phyloP scores from a whole-genome alignment of 2,329 filamentous ascomycete species.

The Hymenoscyphus repandus region DNA sequence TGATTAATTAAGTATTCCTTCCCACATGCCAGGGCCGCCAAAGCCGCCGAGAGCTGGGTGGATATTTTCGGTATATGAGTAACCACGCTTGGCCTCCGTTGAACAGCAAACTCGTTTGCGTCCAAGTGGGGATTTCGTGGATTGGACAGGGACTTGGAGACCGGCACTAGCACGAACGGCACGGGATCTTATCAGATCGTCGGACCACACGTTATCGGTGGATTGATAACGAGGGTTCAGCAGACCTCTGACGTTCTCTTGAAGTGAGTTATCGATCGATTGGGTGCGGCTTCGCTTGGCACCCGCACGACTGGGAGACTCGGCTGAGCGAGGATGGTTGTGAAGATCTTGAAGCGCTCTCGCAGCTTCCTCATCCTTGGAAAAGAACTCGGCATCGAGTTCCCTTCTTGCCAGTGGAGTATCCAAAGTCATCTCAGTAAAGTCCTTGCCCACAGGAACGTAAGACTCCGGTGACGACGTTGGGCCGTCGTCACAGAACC shows the following conservation, averaged over 20 bases:
- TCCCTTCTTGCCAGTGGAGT: constrained; percentile 42
- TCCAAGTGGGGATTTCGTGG: constrained; percentile 38
- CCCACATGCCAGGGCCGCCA: constrained; percentile 61
- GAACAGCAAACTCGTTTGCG: constrained; percentile 65
- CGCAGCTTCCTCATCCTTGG: constrained; percentile 46
- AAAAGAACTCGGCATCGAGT: constrained; percentile 39
- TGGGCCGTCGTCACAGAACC: constrained; percentile 43
- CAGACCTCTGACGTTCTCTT: constrained; percentile 63
- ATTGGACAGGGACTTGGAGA: constrained; percentile 37
- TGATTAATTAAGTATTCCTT: constrained; percentile 49
- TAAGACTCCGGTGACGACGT: constrained; percentile 55
- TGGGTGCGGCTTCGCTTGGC: constrained; percentile 56
- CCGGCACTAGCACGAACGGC: constrained; percentile 34
- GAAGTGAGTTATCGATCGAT: constrained; percentile 55
- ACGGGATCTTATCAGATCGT: constrained; percentile 30
- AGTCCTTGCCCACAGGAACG: constrained; percentile 46
- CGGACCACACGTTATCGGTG: constrained; percentile 22
- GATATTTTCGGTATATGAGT: constrained; percentile 39
- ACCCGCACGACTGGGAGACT: constrained; percentile 35
- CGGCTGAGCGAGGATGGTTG: constrained; percentile 41
- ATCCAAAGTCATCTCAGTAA: constrained; percentile 45
- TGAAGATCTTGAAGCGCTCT: constrained; percentile 57
- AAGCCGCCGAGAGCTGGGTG: constrained; percentile 46
- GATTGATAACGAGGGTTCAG: constrained; percentile 37
- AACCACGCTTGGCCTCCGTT: constrained; percentile 47